Base-by-base conservation (phyloP, 345 rosid species). In the Populus pruinosa region DNA sequence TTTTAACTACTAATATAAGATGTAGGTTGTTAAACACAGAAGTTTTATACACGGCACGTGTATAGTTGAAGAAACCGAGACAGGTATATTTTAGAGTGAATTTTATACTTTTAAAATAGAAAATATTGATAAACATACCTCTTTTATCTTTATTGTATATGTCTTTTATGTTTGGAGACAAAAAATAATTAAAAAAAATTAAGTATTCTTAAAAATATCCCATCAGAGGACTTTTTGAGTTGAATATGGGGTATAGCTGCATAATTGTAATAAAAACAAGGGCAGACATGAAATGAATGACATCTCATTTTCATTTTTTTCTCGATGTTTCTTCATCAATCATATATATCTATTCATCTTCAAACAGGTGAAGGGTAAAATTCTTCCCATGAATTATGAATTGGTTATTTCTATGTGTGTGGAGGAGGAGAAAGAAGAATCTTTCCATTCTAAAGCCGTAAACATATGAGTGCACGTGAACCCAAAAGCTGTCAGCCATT, bases 381-480 rank as follows among this genome's bases (percentile, higher is more conserved):
- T 14, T 41, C 27, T 31, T 12, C 31, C 35, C 14, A 70, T 13
- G 11, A 17, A 33, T 68, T 33, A 68, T 68, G 35, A 38, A 21
- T 7, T 23, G 33, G 62, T 71, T 18, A 27, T 17, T 12, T 47
- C 50, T 16, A 11, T 50, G 39, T 7, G 17, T 50, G 39, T 7
- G 17, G 8, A 14, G 36, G 8, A 14, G 36, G 72, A 39, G 9
- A 43, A 11, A 31, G 16, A 75, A 50, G 62, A 61, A 61, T 44
- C 53, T 70, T 33, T 73, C 78, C 31, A 70, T 66, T 70, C 68
- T 17, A 44, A 74, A 64, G 76, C 76, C 82, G 50, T 9, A 78
- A 78, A 68, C 62, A 67, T 61, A 66, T 44, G 79, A 76, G 63
- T 49, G 71, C 86, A 73, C 84, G 87, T 84, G 89, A 84, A 72